Percentiles rank a stretch among this genome's conserved stretches.
Evolutionary conservation across 2,329 filamentous ascomycete species (phyloP).

Genomic region (Rasamsonia emersonii): DNA sequence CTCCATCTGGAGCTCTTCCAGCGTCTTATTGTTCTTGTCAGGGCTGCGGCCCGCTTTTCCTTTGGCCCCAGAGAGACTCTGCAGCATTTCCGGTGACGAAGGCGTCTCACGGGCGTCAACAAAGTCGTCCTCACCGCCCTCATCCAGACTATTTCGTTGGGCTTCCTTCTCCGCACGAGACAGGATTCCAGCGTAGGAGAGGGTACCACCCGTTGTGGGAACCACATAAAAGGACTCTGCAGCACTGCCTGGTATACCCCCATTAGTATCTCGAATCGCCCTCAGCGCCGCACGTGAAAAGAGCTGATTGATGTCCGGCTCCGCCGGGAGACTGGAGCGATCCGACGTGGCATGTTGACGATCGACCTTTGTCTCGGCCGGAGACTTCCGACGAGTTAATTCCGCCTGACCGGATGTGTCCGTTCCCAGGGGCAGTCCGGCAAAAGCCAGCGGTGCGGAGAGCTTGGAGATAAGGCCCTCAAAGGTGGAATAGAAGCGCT

Average conservation of each 20-base stretch:
- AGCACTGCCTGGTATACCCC: constrained; percentile 49
- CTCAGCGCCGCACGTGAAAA: constrained; percentile 80
- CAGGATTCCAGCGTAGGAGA: constrained; percentile 86
- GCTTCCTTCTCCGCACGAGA: constrained; percentile 41
- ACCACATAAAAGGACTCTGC: constrained; percentile 85
- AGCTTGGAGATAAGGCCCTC: constrained; percentile 80
- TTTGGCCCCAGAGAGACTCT: constrained; percentile 36
- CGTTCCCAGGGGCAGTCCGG: constrained; percentile 68
- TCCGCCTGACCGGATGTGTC: constrained; percentile 28
- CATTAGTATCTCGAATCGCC: constrained; percentile 61
- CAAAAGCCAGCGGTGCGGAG: constrained; percentile 85
- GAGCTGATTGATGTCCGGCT: constrained; percentile 72
- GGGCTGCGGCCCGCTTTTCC: constrained; percentile 13
- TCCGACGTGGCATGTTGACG: constrained; percentile 32
- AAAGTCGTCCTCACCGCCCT: constrained; percentile 73
- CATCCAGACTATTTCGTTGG: constrained; percentile 43
- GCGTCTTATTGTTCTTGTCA: constrained; percentile 47
- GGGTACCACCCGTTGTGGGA: constrained; percentile 80
- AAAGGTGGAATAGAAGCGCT: constrained; percentile 86
- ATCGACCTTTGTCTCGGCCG: constrained; percentile 29
- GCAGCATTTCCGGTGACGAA: constrained; percentile 39
- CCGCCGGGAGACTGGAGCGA: constrained; percentile 34
- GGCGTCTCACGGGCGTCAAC: constrained; percentile 73
- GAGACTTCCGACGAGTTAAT: constrained; percentile 21
- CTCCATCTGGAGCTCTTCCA: constrained; percentile 82